Percentiles rank a stretch among this genome's conserved stretches.
phyloP scores from a whole-genome alignment of 116 monocot genomes.

The Zostera marina region DNA sequence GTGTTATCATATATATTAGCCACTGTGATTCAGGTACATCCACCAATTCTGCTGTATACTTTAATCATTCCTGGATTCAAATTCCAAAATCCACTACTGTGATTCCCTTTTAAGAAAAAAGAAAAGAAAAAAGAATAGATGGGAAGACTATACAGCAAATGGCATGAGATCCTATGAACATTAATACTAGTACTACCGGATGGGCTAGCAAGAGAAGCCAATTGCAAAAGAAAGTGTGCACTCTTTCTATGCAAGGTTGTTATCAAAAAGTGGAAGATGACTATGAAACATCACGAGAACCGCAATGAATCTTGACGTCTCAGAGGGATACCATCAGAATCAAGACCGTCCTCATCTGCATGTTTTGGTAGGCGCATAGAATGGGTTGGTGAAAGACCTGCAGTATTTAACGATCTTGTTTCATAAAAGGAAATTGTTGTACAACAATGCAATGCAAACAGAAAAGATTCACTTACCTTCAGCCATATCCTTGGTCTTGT shows the following conservation, averaged over 20 bases:
- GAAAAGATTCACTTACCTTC: slow-evolving; percentile 35
- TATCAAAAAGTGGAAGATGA: background rate
- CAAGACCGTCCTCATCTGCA: slow-evolving; percentile 34
- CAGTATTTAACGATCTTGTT: background rate
- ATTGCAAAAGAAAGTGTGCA: background rate
- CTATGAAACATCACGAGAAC: slow-evolving; percentile 2
- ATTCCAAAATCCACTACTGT: background rate
- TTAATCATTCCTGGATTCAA: background rate
- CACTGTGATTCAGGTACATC: background rate
- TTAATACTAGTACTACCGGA: background rate
- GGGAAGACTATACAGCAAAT: too few relatives aligned
- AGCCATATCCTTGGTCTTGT: slow-evolving; percentile 87
- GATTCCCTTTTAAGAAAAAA: slow-evolving; percentile 1
- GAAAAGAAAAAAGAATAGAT: background rate
- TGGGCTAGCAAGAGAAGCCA: background rate
- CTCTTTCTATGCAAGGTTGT: slow-evolving; percentile 2
- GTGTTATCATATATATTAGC: background rate
- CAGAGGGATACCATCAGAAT: slow-evolving; percentile 53
- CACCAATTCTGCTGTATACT: background rate
- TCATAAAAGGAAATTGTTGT: background rate
- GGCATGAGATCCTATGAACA: background rate
- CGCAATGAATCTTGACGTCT: slow-evolving; percentile 28
- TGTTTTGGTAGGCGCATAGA: slow-evolving; percentile 42
- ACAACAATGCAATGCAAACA: background rate
- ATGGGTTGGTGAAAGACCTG: slow-evolving; percentile 27